Conservation (phyloP, 768 basidiomycete species). For the Infundibulicybe gibba region DNA sequence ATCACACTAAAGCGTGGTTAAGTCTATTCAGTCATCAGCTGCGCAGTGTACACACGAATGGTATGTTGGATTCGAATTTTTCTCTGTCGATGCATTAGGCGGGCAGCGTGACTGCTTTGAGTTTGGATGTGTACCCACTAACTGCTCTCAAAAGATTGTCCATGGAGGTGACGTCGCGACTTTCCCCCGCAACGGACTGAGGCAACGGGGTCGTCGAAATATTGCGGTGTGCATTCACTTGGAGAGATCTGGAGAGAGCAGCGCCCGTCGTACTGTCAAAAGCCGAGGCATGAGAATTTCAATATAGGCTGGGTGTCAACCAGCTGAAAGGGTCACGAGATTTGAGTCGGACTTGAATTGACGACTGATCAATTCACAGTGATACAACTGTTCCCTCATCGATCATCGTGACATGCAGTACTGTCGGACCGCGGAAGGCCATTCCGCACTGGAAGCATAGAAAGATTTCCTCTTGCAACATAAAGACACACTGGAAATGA, state of each 20-base stretch:
- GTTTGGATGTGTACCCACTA: conserved; percentile 39
- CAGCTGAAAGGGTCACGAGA: too few species aligned
- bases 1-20: conserved; percentile 36
- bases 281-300: conserved; percentile 3
- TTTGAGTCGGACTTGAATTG: too few species aligned
- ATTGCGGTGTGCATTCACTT: conserved; percentile 1
- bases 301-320: too few species aligned
- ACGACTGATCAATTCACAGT: too few species aligned
- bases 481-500: not conserved
- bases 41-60: conserved; percentile 36
- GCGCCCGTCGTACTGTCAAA: not conserved
- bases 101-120: not conserved
- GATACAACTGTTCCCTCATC: too few species aligned
- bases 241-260: conserved; percentile 6
- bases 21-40: not conserved
- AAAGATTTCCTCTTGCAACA: not conserved
- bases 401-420: too few species aligned
- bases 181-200: conserved; percentile 43
- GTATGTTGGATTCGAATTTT: conserved; percentile 49
- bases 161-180: conserved; percentile 55
- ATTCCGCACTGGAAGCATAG: too few species aligned
- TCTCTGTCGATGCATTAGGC: conserved; percentile 27
- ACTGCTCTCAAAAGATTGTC: conserved; percentile 51
- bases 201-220: conserved; percentile 1
- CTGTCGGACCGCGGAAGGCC: too few species aligned